Evolutionary conservation across 140 eudicot genomes (phyloP), one percentile per base, ranked within the genome.

Genomic region (Senecio squalidus): DNA sequence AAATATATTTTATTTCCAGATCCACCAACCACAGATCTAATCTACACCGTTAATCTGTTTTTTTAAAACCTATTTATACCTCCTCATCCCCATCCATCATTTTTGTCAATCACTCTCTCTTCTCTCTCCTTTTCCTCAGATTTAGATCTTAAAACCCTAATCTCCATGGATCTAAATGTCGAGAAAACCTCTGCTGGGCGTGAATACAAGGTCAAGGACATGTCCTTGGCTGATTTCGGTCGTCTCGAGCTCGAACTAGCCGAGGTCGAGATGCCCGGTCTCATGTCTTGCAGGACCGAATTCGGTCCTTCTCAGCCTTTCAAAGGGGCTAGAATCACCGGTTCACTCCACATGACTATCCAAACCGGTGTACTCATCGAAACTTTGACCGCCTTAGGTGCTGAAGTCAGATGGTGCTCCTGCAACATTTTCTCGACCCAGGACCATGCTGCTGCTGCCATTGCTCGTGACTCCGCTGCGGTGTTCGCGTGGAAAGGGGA

Each of bases 171-270:
- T 66, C 73, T 89, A 10, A 31, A 58, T 16, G 95, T 82, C 16
- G 95, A 89, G 86, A 85, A 85, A 56, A 85, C 97, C 49, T 67
- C 82, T 18, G 16, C 93, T 16, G 97, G 97, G 47, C 84, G 94
- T 33, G 95, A 89, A 67, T 89, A 85, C 89, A 89, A 89, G 65
- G 97, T 89, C 59, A 82, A 82, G 83, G 97, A 89, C 60, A 85
- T 85, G 95, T 77, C 95, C 69, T 84, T 79, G 76, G 97, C 97
- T 6, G 97, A 89, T 60, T 89, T 89, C 79, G 97, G 95, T 27
- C 85, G 97, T 3, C 95, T 89, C 4, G 97, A 67, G 16, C 67
- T 61, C 67, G 56, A 61, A 21, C 6, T 61, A 17, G 67, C 56
- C 30, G 67, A 61, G 16, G 94, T 89, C 4, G 97, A 89, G 46